Base-by-base conservation (phyloP, 2,329 filamentous ascomycete genomes). In the Anthostomella pinea region DNA sequence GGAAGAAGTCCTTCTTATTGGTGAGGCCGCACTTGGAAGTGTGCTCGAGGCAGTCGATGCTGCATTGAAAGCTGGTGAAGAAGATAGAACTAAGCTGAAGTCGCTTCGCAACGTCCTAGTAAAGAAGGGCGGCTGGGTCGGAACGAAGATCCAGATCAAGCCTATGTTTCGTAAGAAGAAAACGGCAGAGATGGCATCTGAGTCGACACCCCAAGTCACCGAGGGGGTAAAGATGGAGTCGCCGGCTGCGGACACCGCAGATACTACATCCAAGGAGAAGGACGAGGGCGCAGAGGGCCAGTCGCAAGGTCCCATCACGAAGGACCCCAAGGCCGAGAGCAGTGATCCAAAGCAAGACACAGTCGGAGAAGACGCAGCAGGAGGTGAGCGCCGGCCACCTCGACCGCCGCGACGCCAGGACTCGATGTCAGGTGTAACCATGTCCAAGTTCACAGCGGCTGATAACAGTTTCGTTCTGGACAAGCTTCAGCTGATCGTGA, bases 61-160 rank as follows among this genome's bases (percentile, higher is more conserved):
- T 23, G 93, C 94, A 8, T 75, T 93, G 56, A 71, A 79, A 21
- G 80, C 88, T 52, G 86, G 84, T 1, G 70, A 89, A 14, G 93
- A 98, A 61, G 94, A 98, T 55, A 74, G 74, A 31, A 80, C 78
- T 33, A 98, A 98, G 65, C 79, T 98, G n/a, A 83, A 80, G 47
- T 73, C 87, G 26, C 73, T 98, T 32, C 83, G 85, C 40, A 91
- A 91, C 45, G 91, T 94, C 5, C 69, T 98, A 6, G 81, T 87
- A 26, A 94, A 93, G 66, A 98, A 98, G 63, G 89, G 90, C 2
- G 82, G 81, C 14, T 96, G 91, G 85, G 83, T 89, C 4, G 93
- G 93, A 1, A 98, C 93, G 2, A 98, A 98, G 62, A 89, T 98
- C 2, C 93, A 98, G 64, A 97, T 98, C 60, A 98, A 98, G 64